Evolutionary conservation across 2,329 filamentous ascomycete species (phyloP), one percentile per base, ranked within the genome.

Genomic region (Diaporthe citriasiana): DNA sequence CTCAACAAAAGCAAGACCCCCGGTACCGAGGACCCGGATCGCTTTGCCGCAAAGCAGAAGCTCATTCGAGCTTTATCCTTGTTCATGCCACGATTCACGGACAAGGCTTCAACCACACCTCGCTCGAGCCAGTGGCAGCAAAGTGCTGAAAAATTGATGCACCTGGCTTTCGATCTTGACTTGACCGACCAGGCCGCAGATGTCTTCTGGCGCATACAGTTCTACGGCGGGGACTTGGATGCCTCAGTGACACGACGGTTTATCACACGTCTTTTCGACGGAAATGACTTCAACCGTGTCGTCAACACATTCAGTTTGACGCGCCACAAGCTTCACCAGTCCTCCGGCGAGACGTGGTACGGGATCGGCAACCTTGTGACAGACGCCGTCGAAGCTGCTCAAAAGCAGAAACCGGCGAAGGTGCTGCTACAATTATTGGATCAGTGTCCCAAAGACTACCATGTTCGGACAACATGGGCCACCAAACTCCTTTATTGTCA

Each of bases 381-480:
- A 0, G 72, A 78, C 6, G 81, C 83, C 12, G 80, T 83, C 9
- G 79, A 82, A 13, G 74, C 65, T 5, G 75, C 80, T 57, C 72
- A 79, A 56, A 80, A 81, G 33, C 73, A 76, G 22, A 79, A 80
- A 51, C 79, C 80, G 3, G 75, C 73, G 7, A 69, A 77, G 2
- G 79, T 85, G 3, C 56, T 86, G 22, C 74, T 72, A n/a, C 77
- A 78, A 1, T 77, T 85, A 27, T 68, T 78, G 6, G 70, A 65
- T 17, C 78, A 82, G 57, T 73, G 78, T 10, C 74, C 79, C 13
- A 57, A 45, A 0, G 45, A 74, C 2, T 74, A 60, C 7, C 73
- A 73, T n/a, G 68, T 85, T 57, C 80, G 77, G 38, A 79, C 81
- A 5, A 59, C 78, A 15, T 86, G 84, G 84, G 78, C 83, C 0